Conservation (phyloP, 352 stramenopile species). For the Globisporangium ultimum region DNA sequence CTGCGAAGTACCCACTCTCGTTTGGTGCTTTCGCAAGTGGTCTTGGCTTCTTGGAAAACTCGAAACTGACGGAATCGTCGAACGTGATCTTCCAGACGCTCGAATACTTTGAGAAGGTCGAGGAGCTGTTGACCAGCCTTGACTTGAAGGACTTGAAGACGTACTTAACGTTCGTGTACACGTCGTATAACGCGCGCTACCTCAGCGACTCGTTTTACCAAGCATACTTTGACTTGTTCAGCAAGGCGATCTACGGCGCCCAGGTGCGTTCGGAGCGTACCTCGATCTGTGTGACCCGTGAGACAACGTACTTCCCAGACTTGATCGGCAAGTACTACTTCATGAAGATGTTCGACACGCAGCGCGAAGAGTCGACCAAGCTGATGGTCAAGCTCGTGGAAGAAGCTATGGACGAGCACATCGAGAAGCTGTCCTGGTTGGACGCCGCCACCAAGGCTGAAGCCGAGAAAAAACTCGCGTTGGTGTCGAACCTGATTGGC, state of each 20-base stretch:
- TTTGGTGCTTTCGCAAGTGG: conserved; percentile 35
- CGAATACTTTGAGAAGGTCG: conserved; percentile 43
- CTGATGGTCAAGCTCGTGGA: conserved; percentile 83
- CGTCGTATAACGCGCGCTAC: conserved; percentile 27
- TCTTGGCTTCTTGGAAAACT: conserved; percentile 34
- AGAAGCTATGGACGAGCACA: conserved; percentile 62
- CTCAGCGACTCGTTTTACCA: conserved; percentile 66
- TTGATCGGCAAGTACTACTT: conserved; percentile 80
- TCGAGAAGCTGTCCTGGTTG: conserved; percentile 89
- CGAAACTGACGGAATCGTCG: conserved; percentile 25
- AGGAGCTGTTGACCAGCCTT: conserved; percentile 30
- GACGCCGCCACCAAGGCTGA: conserved; percentile 30
- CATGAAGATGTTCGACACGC: conserved; percentile 64
- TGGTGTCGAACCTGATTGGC: too few species aligned
- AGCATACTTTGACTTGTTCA: conserved; percentile 88
- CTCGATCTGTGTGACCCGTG: conserved; percentile 49
- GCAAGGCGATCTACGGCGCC: conserved; percentile 60
- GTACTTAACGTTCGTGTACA: conserved; percentile 44
- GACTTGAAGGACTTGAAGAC: conserved; percentile 40
- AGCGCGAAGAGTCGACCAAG: conserved; percentile 60
- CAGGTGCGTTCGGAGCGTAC: conserved; percentile 46
- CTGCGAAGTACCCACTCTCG: too few species aligned
- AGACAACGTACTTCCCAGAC: conserved; percentile 30
- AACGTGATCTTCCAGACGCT: conserved; percentile 48
- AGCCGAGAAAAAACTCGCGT: too few species aligned